Evolutionary conservation across 495 filamentous ascomycete species (phyloP).

Genomic region (Aspergillus affinis): DNA sequence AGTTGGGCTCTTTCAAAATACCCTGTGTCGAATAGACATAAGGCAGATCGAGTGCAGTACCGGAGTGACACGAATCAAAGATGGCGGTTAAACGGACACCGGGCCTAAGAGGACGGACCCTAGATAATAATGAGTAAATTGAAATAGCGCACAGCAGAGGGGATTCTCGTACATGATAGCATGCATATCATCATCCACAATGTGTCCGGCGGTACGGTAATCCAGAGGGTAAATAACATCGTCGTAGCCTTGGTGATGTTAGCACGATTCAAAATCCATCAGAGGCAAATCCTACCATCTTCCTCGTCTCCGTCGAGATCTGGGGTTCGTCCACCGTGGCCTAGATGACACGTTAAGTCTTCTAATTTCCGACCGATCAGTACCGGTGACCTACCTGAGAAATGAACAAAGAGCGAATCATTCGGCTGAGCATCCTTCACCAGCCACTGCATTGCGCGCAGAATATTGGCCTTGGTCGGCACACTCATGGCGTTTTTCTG

Average conservation of each 20-base stretch:
- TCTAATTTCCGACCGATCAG: not conserved
- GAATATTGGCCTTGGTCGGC: constrained; percentile 90
- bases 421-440: constrained; percentile 94
- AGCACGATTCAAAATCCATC: not conserved
- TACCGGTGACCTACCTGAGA: constrained; percentile 62
- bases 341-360: constrained; percentile 40
- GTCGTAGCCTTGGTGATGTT: constrained; percentile 62
- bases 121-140: constrained; percentile 8
- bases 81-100: constrained; percentile 94
- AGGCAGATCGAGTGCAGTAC: constrained; percentile 91
- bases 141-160: not conserved
- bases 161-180: constrained; percentile 65
- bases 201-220: constrained; percentile 84
- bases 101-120: constrained; percentile 71
- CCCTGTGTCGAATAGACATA: constrained; percentile 96
- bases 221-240: constrained; percentile 98
- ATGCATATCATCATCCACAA: constrained; percentile 98
- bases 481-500: constrained; percentile 93
- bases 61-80: constrained; percentile 98
- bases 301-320: constrained; percentile 96
- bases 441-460: constrained; percentile 97
- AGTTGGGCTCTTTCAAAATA: constrained; percentile 94
- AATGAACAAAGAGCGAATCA: constrained; percentile 96
- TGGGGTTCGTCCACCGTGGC: constrained; percentile 92
- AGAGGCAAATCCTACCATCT: constrained; percentile 49